Percentiles rank a stretch among this genome's conserved stretches.
Conservation (phyloP, 169 alveolate species). For the Besnoitia besnoiti region DNA sequence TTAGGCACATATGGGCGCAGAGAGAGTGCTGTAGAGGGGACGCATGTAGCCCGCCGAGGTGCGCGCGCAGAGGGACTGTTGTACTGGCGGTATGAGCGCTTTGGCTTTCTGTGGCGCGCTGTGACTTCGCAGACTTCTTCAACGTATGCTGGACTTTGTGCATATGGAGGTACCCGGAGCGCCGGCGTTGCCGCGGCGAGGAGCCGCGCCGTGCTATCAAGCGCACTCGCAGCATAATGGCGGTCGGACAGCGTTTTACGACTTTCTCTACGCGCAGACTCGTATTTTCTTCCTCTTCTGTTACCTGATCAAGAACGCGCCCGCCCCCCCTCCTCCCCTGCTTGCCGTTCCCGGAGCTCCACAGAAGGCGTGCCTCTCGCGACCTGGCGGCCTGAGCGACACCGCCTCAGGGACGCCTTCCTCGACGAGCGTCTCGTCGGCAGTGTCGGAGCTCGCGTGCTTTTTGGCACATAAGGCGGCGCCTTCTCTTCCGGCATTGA, state of each 20-base stretch:
- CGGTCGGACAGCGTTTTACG: constrained; percentile 16
- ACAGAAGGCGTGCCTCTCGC: not conserved
- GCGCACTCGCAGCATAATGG: constrained; percentile 23
- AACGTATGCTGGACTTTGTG: not conserved
- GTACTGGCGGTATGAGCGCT: no score
- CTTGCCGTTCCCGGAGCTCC: not conserved
- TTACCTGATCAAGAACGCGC: constrained; percentile 61
- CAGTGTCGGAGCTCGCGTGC: not conserved
- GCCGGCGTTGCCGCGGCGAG: constrained; percentile 5
- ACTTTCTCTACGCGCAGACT: constrained; percentile 52
- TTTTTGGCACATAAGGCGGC: constrained; percentile 19
- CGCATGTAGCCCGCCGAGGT: no score
- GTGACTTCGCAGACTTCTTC: not conserved
- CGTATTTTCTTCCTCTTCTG: constrained; percentile 61
- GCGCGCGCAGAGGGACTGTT: no score
- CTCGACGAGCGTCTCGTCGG: not conserved
- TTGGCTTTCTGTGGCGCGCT: no score
- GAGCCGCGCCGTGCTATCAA: constrained; percentile 1
- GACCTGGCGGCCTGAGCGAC: not conserved
- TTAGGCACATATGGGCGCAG: no score
- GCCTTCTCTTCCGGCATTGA: constrained; percentile 54
- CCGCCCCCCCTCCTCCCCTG: not conserved
- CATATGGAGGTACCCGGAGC: constrained; percentile 15
- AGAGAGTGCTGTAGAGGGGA: no score
- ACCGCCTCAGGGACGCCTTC: constrained; percentile 32